Evolutionary conservation across 2,329 filamentous ascomycete species (phyloP), one percentile per base, ranked within the genome.

Genomic region (Paracamarosporium sp.): DNA sequence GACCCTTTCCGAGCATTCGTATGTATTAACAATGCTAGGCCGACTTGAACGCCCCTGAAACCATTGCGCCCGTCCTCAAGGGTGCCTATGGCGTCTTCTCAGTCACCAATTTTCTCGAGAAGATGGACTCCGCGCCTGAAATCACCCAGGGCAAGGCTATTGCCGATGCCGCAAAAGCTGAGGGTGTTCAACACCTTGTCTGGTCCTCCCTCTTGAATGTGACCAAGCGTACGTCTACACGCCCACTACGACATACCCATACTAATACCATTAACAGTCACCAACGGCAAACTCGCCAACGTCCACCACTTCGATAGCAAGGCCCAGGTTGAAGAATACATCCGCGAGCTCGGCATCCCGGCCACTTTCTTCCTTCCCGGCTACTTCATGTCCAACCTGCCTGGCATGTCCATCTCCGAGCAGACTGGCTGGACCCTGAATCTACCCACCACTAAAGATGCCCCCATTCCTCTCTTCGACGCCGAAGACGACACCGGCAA

Each of bases 261-360:
- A 33, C 36, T 51, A 31, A 51, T 36, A 41, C 27, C 12, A 31
- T 31, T n/a, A 31, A 8, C 17, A 51, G 48, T 59, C 8, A 67
- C 62, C 8, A 60, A 63, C n/a, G 77, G 76, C 12, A 74, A 73
- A 25, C 69, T 78, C 24, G 60, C 63, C 7, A 64, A 75, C 28
- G 72, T 79, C 12, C 62, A 79, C 55, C 81, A 85, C 62, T 88
- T 88, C 57, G 85, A 88, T 67, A 74, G 72, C 66, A 88, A 88
- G 69, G 84, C 84, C 13, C 72, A 80, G 5, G 79, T 85, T 0
- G 84, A 86, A 61, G 70, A 79, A 20, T 85, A 88, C 68, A 81
- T 86, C 50, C 79, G 81, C n/a, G 57, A 67, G 0, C 72, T 81
- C 3, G 78, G 77, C 0, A 70, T 87, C 9, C 80, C 80, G 0